Percentiles rank a stretch among this genome's conserved stretches.
Conservation (phyloP, 176 grass and related monocot genomes). For the Canna indica region DNA sequence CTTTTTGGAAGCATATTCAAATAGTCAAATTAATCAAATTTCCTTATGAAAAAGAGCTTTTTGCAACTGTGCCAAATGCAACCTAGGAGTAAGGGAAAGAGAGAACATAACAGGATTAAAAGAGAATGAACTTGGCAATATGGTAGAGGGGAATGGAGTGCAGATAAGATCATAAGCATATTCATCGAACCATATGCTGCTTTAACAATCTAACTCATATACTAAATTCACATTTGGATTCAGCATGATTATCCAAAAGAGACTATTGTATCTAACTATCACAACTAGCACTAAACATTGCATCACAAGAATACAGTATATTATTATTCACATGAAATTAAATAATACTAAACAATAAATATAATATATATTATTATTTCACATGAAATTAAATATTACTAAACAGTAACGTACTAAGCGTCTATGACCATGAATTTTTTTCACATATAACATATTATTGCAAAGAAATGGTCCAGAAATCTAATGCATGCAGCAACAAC, state of each 20-base stretch:
- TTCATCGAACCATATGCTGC: too few relatives aligned
- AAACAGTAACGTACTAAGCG: neutral
- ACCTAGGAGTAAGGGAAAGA: neutral
- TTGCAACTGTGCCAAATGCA: too few relatives aligned
- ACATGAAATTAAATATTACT: neutral
- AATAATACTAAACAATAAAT: neutral
- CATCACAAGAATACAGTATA: neutral
- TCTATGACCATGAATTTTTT: neutral
- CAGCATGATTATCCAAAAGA: neutral
- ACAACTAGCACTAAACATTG: neutral
- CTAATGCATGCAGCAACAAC: neutral
- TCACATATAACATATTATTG: neutral
- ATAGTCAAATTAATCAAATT: too few relatives aligned
- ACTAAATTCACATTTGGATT: too few relatives aligned
- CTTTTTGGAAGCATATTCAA: too few relatives aligned
- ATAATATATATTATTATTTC: neutral
- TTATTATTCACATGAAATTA: neutral
- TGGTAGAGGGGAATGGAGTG: neutral
- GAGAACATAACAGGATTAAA: neutral
- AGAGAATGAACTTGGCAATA: neutral
- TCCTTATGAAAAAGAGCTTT: too few relatives aligned
- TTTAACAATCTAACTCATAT: too few relatives aligned
- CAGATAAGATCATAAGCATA: neutral
- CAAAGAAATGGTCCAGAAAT: neutral
- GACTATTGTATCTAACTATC: neutral